Conservation (phyloP, 164 flowering plant genomes). For the Nelumbo lutea region DNA sequence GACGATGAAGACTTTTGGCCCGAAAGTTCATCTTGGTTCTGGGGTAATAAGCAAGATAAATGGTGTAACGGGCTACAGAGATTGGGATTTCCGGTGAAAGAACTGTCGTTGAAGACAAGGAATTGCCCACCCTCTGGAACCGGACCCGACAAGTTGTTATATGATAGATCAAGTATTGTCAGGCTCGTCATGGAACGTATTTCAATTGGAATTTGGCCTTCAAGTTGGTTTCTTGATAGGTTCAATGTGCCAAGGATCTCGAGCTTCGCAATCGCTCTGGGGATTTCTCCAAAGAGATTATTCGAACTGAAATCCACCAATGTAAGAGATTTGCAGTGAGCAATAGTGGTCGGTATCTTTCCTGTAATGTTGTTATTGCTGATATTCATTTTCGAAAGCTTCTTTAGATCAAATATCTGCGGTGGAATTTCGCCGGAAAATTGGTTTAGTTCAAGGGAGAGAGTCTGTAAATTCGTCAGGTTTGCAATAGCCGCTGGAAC, state of each 20-base stretch:
- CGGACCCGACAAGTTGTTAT: conserved; percentile 58
- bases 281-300: conserved; percentile 50
- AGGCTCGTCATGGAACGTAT: conserved; percentile 61
- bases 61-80: conserved; percentile 45
- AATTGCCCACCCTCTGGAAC: conserved; percentile 67
- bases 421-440: conserved; percentile 61
- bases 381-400: conserved; percentile 36
- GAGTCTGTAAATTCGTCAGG: conserved; percentile 32
- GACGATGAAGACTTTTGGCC: conserved; percentile 7
- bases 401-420: conserved; percentile 39
- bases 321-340: conserved; percentile 30
- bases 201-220: conserved; percentile 56
- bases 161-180: conserved; percentile 62
- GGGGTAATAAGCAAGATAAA: conserved; percentile 20
- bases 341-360: conserved; percentile 44
- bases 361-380: conserved; percentile 61
- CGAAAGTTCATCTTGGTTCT: background rate
- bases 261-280: conserved; percentile 36
- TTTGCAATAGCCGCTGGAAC: conserved; percentile 58
- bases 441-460: conserved; percentile 46
- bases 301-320: conserved; percentile 62
- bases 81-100: conserved; percentile 65
- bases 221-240: conserved; percentile 50
- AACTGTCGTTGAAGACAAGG: conserved; percentile 44
- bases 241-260: conserved; percentile 41